phyloP scores from a whole-genome alignment of 2,329 filamentous ascomycete species.

The Acrocalymma vagum region DNA sequence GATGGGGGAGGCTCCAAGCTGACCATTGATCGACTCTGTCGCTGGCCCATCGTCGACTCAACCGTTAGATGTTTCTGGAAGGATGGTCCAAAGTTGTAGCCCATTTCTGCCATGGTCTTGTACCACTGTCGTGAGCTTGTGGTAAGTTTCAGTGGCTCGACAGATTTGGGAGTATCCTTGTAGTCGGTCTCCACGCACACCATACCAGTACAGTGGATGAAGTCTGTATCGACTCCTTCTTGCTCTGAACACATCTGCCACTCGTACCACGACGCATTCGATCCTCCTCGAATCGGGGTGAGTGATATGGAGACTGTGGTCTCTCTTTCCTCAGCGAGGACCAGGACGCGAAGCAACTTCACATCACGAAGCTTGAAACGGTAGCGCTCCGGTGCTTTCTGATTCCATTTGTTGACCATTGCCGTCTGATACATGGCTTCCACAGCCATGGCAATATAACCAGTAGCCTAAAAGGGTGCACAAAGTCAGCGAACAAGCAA shows the following conservation, averaged over 20 bases:
- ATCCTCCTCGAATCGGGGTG: constrained; percentile 7
- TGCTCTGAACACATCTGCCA: constrained; percentile 4
- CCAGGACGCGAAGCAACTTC: constrained; percentile 11
- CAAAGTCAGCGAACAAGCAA: too few species aligned
- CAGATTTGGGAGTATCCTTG: not conserved
- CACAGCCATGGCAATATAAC: constrained; percentile 20
- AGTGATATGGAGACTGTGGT: constrained; percentile 10
- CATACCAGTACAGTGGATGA: constrained; percentile 11
- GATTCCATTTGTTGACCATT: constrained; percentile 1
- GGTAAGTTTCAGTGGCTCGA: constrained; percentile 14
- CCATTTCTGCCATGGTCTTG: constrained; percentile 21
- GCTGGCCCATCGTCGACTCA: constrained; percentile 11
- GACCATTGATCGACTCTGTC: constrained; percentile 14
- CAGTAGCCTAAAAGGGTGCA: constrained; percentile 25
- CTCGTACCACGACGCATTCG: constrained; percentile 4
- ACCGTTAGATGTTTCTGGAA: constrained; percentile 21
- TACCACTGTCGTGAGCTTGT: constrained; percentile 19
- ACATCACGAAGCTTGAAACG: constrained; percentile 17
- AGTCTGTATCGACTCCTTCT: constrained; percentile 1
- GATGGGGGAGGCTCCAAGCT: constrained; percentile 22
- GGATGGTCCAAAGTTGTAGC: constrained; percentile 20
- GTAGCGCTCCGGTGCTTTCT: constrained; percentile 1
- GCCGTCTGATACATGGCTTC: constrained; percentile 21
- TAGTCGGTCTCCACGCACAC: constrained; percentile 9
- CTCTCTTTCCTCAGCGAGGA: constrained; percentile 8